These are phyloP conservation scores for Pseudogymnoascus sp. DNA, from an alignment of 2,329 filamentous ascomycete species.

Conservation along the genomic window DNA sequence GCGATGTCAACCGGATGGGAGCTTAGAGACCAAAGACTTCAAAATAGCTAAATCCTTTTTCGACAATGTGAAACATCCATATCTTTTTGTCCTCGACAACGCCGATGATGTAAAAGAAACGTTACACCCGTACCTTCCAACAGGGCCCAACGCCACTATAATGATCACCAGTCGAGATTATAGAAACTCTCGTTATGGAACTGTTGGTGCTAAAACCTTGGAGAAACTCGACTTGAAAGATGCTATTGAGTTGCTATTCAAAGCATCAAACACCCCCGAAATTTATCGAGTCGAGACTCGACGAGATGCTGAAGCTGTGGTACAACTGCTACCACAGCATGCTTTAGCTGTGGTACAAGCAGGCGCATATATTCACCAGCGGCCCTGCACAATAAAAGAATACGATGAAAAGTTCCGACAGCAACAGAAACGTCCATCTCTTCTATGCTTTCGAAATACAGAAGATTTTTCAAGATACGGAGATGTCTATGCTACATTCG, in stretches of 20 bases:
- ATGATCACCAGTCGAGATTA: background rate
- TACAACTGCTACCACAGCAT: background rate
- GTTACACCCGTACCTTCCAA: background rate
- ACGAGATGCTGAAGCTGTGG: background rate
- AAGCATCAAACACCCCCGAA: background rate
- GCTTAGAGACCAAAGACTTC: background rate
- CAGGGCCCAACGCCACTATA: background rate
- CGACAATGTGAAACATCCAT: background rate
- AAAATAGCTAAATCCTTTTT: background rate
- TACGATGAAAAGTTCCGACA: background rate
- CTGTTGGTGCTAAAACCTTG: background rate
- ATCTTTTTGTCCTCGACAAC: background rate
- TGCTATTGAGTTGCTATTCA: background rate
- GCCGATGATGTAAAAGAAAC: background rate
- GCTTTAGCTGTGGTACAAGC: background rate
- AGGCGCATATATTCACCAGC: background rate
- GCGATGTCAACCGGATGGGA: background rate
- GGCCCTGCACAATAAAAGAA: background rate
- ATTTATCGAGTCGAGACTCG: background rate
- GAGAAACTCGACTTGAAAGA: background rate
- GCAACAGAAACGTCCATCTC: background rate
- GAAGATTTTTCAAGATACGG: constrained; percentile 15
- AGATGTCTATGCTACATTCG: constrained; percentile 18
- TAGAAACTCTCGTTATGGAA: background rate
- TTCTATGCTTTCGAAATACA: constrained; percentile 7